Base-by-base conservation (phyloP, 2,329 filamentous ascomycete species). In the Colletotrichum sp. region DNA sequence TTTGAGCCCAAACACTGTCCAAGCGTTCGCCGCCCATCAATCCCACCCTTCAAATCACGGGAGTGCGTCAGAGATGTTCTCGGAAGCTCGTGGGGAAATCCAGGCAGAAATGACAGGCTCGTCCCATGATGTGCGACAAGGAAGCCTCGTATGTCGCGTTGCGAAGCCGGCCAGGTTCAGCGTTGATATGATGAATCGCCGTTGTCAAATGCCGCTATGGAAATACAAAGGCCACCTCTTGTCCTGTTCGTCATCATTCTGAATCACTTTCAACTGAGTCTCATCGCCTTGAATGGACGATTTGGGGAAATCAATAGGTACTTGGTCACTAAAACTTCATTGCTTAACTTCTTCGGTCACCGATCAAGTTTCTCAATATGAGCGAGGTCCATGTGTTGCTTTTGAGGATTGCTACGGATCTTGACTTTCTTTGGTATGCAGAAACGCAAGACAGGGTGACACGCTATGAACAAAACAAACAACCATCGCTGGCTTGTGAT, bases 1-100 rank as follows among this genome's bases (percentile, higher is more conserved):
- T 36, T 65, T 34, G 39, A 68, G 63, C 57, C 73, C 15, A 34
- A 65, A 70, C 74, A 76, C 59, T 60, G 65, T 69, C 74, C 48
- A 76, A 66, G 70, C 70, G 70, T 69, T 76, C 70, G 27, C 48
- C 25, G 12, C 28, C 39, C n/a, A 25, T 25, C 27, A 48, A 27
- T 8, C 16, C 30, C 16, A 22, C 39, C 19, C 15, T 44, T 28
- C 13, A 25, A 28, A 9, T 44, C 22, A n/a, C 4, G 22, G 2
- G 15, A 67, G 39, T 15, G 8, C 28, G 27, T 36, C 27, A 57
- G 36, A 32, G 34, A 61, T 52, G 6, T 30, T 60, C 36, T 44
- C 55, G 66, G 66, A 68, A 68, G 34, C 19, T 39, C 32, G 52
- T 59, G 52, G 32, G 52, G 66, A 30, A 44, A 60, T 8, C 22